Evolutionary conservation across 2,329 filamentous ascomycete species (phyloP), one percentile per base, ranked within the genome.

Genomic region (Cercospora citrullina): DNA sequence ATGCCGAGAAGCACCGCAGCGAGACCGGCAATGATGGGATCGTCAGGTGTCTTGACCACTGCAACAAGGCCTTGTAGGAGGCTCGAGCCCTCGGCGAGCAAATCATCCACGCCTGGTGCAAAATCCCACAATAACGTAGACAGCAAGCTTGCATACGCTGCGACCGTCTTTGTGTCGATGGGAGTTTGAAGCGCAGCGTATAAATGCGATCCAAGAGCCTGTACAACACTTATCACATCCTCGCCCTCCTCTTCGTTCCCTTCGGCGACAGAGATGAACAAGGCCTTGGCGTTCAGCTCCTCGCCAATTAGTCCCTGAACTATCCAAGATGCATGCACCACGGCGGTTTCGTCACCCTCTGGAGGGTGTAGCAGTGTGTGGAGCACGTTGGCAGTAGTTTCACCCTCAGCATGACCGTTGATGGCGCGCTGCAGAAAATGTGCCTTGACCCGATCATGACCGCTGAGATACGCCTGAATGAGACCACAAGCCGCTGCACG

Each of bases 181-280:
- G 72, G 66, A 59, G 72, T 60, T 73, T 92, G 89, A 16, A 97
- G 84, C 4, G 91, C 91, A 62, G 89, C 88, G 36, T 96, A 87
- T n/a, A 99, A 84, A 76, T 97, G 94, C 4, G 91, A 91, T 8
- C 93, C 88, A 68, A 98, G 87, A 1, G 90, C 91, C 79, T 99
- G 95, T 61, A 99, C 92, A 75, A 92, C 93, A 0, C 94, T 97
- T 12, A 99, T 90, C 12, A 97, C 93, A 79, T 99, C 95, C 81
- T 99, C 95, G 4, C 94, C 95, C 72, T 86, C 92, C 36, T 90
- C 89, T 23, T 92, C 91, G 78, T 98, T 92, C 10, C 95, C 95
- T 79, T 98, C 94, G 0, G 89, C 92, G 21, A 99, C 89, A 23
- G 86, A 86, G 86, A 96, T 92, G 18, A 94, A 89, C 60, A 91